These are phyloP conservation scores for Macrolepiota albuminosa DNA, from an alignment of 768 basidiomycete genomes.

Conservation along the genomic window DNA sequence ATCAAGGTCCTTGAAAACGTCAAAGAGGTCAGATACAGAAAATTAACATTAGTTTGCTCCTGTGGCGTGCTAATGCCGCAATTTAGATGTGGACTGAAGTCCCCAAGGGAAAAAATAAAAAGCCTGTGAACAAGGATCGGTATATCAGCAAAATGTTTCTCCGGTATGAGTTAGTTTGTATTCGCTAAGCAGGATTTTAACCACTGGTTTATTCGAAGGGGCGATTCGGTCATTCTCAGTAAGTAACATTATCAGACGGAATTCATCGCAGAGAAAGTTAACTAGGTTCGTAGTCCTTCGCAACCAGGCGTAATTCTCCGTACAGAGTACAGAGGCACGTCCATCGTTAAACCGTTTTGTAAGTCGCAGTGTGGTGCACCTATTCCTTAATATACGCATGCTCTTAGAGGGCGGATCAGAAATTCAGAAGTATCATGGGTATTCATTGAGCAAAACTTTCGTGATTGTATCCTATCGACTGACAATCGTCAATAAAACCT, in stretches of 20 bases:
- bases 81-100: conserved; percentile 97
- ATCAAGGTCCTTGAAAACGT: conserved; percentile 91
- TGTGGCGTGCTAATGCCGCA: conserved; percentile 4
- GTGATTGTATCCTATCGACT: background rate
- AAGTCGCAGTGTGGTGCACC: background rate
- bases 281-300: conserved; percentile 55
- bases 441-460: background rate
- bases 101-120: conserved; percentile 98
- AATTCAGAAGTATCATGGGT: background rate
- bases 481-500: conserved; percentile 14
- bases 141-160: conserved; percentile 99
- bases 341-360: background rate
- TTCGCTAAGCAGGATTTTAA: conserved; percentile 3
- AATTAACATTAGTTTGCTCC: background rate
- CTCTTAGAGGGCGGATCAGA: background rate
- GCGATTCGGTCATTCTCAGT: conserved; percentile 98
- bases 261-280: conserved; percentile 22
- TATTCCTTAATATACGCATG: background rate
- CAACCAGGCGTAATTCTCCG: conserved; percentile 51
- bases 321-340: background rate
- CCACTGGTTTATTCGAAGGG: conserved; percentile 40
- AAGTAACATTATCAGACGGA: conserved; percentile 28
- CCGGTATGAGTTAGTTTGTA: conserved; percentile 43
- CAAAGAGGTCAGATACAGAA: conserved; percentile 63
- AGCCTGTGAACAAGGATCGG: conserved; percentile 97